phyloP scores from a whole-genome alignment of 139 green algal species.

The Chlorella sp. region DNA sequence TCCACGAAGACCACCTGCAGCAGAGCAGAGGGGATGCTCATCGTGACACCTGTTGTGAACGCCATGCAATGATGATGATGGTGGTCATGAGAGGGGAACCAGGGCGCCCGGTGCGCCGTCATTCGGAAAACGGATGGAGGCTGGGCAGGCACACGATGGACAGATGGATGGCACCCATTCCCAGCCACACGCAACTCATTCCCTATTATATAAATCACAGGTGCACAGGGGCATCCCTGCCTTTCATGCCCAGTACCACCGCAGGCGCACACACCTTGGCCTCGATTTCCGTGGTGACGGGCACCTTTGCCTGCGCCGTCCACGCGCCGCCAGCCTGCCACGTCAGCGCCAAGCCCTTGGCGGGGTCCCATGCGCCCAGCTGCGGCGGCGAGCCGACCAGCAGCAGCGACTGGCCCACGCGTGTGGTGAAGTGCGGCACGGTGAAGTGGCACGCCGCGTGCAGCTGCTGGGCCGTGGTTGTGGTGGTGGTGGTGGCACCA shows the following conservation, averaged over 20 bases:
- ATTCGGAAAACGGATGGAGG: not conserved
- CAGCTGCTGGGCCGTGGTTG: too few relatives aligned
- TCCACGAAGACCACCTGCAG: constrained; percentile 4
- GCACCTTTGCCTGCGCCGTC: too few relatives aligned
- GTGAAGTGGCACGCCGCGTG: constrained; percentile 2
- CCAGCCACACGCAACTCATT: too few relatives aligned
- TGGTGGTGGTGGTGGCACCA: too few relatives aligned
- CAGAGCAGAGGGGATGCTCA: not conserved
- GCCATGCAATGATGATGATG: not conserved
- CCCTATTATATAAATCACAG: too few relatives aligned
- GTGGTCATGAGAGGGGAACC: not conserved
- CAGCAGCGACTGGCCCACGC: not conserved
- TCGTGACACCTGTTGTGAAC: not conserved
- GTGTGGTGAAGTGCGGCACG: constrained; percentile 5
- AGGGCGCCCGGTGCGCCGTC: not conserved
- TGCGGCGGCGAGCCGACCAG: not conserved
- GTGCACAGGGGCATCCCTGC: too few relatives aligned
- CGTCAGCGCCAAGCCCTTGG: not conserved
- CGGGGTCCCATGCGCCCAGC: constrained; percentile 1
- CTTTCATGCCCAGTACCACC: too few relatives aligned
- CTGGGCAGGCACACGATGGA: not conserved
- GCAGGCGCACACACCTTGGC: too few relatives aligned
- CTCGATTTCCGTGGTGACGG: too few relatives aligned
- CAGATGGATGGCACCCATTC: not conserved
- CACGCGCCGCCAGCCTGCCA: not conserved